phyloP scores from a whole-genome alignment of 2,329 filamentous ascomycete species.

The Endothia cerciana region DNA sequence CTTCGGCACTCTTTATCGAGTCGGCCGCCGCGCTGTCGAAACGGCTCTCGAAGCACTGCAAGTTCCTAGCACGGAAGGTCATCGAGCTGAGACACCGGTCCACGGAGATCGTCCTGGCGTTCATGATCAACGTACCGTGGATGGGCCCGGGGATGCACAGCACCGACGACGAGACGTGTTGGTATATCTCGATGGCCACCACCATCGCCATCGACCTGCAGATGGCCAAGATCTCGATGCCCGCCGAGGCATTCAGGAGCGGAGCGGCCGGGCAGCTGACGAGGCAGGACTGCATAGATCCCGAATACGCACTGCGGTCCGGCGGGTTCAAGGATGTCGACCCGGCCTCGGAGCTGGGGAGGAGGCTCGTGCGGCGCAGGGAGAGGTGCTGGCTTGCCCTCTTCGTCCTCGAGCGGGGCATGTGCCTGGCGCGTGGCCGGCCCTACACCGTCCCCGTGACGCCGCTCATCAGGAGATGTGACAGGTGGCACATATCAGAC shows the following conservation, averaged over 20 bases:
- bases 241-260: slow-evolving; percentile 52
- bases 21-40: slow-evolving; percentile 67
- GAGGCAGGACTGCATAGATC: slow-evolving; percentile 70
- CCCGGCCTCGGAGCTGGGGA: slow-evolving; percentile 61
- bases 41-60: slow-evolving; percentile 66
- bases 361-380: slow-evolving; percentile 63
- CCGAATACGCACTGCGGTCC: slow-evolving; percentile 65
- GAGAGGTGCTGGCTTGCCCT: slow-evolving; percentile 73
- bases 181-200: slow-evolving; percentile 70
- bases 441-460: slow-evolving; percentile 71
- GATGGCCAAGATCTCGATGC: slow-evolving; percentile 69
- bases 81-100: slow-evolving; percentile 66
- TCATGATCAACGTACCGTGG: slow-evolving; percentile 78
- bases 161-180: slow-evolving; percentile 73
- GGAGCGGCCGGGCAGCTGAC: slow-evolving; percentile 54
- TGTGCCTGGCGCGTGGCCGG: slow-evolving; percentile 71
- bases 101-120: slow-evolving; percentile 74
- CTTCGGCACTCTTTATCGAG: slow-evolving; percentile 69
- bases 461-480: slow-evolving; percentile 67
- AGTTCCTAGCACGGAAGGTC: slow-evolving; percentile 64
- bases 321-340: slow-evolving; percentile 71
- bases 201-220: slow-evolving; percentile 72
- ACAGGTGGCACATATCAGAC: slow-evolving; percentile 68
- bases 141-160: slow-evolving; percentile 70
- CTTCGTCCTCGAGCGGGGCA: slow-evolving; percentile 74